Evolutionary conservation across 73 alveolate species (phyloP).

Genomic region (Paramecium octaurelia): DNA sequence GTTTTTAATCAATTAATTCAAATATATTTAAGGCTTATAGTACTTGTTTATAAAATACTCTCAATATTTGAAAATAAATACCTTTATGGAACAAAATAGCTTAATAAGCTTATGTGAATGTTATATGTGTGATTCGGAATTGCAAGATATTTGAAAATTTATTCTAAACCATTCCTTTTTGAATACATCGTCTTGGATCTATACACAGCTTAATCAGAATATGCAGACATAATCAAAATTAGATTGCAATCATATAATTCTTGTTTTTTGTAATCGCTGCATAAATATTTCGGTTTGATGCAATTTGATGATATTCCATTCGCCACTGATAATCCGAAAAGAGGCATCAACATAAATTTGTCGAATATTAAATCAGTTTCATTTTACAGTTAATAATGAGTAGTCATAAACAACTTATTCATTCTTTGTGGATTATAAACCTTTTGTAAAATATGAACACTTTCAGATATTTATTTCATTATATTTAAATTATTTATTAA

Average conservation of each 20-base stretch:
- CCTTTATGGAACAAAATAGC: neutral
- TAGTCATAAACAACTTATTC: neutral
- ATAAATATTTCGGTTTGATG: neutral
- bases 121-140: neutral
- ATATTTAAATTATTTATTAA: neutral
- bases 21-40: neutral
- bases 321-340: neutral
- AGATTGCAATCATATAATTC: neutral
- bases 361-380: neutral
- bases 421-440: neutral
- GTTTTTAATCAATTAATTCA: neutral
- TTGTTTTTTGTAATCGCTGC: neutral
- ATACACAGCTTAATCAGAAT: neutral
- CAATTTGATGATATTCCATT: neutral
- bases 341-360: neutral
- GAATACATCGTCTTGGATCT: neutral
- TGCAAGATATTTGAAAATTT: neutral
- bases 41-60: neutral
- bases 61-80: neutral
- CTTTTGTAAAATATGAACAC: neutral
- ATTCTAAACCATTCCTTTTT: neutral
- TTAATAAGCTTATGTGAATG: neutral
- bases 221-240: neutral
- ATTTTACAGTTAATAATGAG: neutral
- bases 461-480: neutral